Conservation (phyloP, 108 stramenopile species). For the Nannochloropsis oceanica region DNA sequence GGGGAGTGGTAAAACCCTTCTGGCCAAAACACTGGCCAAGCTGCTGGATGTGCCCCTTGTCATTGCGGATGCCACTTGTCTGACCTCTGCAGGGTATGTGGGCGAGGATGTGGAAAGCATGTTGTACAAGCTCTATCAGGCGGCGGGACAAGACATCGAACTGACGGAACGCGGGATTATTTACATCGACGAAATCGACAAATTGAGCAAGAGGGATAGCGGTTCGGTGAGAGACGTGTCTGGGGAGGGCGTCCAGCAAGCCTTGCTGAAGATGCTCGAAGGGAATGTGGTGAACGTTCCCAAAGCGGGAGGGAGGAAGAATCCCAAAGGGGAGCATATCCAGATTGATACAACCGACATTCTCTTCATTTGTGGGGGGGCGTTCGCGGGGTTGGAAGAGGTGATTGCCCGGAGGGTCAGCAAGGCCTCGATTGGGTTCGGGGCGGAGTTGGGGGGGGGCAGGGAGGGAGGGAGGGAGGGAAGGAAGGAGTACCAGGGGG, state of each 20-base stretch:
- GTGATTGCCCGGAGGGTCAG: constrained; percentile 79
- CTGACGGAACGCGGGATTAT: constrained; percentile 63
- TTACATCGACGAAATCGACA: constrained; percentile 81
- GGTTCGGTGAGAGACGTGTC: constrained; percentile 45
- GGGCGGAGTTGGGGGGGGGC: constrained; percentile 56
- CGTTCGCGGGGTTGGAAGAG: constrained; percentile 84
- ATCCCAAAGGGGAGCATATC: constrained; percentile 79
- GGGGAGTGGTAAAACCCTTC: constrained; percentile 68
- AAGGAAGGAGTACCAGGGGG: constrained; percentile 39
- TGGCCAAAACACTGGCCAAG: constrained; percentile 81
- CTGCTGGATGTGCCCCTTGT: constrained; percentile 82
- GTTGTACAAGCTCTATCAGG: constrained; percentile 78
- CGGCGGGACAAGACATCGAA: constrained; percentile 82
- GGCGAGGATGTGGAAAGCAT: constrained; percentile 95
- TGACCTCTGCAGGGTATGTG: constrained; percentile 92
- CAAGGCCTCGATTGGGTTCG: constrained; percentile 86
- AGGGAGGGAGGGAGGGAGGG: neutral
- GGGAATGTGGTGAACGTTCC: constrained; percentile 95
- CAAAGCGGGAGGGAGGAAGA: constrained; percentile 72
- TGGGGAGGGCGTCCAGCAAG: constrained; percentile 97
- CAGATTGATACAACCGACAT: constrained; percentile 94
- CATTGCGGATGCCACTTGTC: constrained; percentile 85
- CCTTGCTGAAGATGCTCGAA: constrained; percentile 92
- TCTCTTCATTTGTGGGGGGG: constrained; percentile 92
- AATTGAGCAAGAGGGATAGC: constrained; percentile 28